These are phyloP conservation scores for Paratinospora sagittata DNA, from an alignment of 164 flowering plant genomes.

Conservation along the genomic window DNA sequence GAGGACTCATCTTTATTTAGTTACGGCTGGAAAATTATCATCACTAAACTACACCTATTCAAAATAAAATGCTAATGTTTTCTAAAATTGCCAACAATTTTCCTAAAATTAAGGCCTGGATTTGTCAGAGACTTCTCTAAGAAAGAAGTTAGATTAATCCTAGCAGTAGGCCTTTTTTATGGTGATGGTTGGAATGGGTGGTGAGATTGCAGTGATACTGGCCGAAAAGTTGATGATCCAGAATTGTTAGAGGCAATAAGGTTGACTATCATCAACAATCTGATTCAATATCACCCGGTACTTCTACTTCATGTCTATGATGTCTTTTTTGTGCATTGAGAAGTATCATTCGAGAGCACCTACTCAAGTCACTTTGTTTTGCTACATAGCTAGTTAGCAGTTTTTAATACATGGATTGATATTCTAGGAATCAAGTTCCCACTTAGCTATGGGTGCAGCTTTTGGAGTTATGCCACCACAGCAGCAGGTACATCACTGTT, in stretches of 20 bases:
- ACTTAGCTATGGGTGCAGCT: constrained; percentile 85
- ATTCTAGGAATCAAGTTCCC: constrained; percentile 85
- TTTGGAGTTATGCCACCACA: constrained; percentile 70
- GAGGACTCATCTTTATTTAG: background rate
- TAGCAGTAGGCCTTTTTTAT: background rate
- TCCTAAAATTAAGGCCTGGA: background rate
- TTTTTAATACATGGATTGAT: constrained; percentile 20
- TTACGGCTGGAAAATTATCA: no score
- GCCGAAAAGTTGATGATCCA: constrained; percentile 89
- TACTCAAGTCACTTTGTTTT: background rate
- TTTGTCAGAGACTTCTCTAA: background rate
- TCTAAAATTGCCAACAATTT: background rate
- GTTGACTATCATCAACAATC: constrained; percentile 85
- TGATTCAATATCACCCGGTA: constrained; percentile 94
- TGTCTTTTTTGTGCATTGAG: background rate
- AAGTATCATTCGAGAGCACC: background rate
- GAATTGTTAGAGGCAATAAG: constrained; percentile 97
- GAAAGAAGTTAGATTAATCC: background rate
- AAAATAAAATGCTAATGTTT: background rate
- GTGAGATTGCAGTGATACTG: constrained; percentile 58
- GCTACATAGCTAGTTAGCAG: background rate
- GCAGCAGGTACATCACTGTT: constrained; percentile 37
- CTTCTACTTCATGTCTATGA: constrained; percentile 2
- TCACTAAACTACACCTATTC: no score
- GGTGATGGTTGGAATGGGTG: constrained; percentile 9